phyloP scores from a whole-genome alignment of 2,329 filamentous ascomycete genomes.

The Hansfordia pulvinata region DNA sequence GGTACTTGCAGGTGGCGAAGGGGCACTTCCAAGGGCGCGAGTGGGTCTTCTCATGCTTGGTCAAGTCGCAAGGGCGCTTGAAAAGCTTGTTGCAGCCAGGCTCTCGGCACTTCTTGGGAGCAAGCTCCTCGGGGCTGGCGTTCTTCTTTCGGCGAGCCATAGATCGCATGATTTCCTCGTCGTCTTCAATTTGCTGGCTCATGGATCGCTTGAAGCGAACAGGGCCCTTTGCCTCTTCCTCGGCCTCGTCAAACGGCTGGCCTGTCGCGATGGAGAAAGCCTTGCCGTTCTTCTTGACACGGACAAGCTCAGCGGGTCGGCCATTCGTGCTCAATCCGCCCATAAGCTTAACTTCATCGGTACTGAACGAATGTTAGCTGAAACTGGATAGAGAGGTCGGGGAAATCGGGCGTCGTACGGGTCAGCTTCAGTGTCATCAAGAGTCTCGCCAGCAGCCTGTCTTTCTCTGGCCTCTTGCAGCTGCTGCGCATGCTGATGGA shows the following conservation, averaged over 20 bases:
- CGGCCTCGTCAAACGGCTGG: constrained; percentile 41
- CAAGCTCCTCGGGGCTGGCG: constrained; percentile 69
- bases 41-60: constrained; percentile 97
- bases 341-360: constrained; percentile 64
- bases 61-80: constrained; percentile 91
- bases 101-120: constrained; percentile 65
- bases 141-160: constrained; percentile 97
- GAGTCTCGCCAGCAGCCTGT: constrained; percentile 33
- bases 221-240: constrained; percentile 30
- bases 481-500: constrained; percentile 76
- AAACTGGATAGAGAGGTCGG: constrained; percentile 1
- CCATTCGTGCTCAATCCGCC: constrained; percentile 75
- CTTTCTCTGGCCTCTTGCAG: constrained; percentile 63
- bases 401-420: constrained; percentile 28
- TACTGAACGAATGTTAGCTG: too few relatives aligned
- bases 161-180: constrained; percentile 73
- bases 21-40: constrained; percentile 92
- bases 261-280: constrained; percentile 66
- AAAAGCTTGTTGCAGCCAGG: constrained; percentile 78
- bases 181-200: constrained; percentile 59
- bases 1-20: constrained; percentile 73
- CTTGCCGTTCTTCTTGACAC: constrained; percentile 68
- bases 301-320: constrained; percentile 70
- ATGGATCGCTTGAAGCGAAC: constrained; percentile 51
- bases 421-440: constrained; percentile 43